Evolutionary conservation across 202 grass and related monocot species (phyloP).

Genomic region (Schoenoplectus triqueter): DNA sequence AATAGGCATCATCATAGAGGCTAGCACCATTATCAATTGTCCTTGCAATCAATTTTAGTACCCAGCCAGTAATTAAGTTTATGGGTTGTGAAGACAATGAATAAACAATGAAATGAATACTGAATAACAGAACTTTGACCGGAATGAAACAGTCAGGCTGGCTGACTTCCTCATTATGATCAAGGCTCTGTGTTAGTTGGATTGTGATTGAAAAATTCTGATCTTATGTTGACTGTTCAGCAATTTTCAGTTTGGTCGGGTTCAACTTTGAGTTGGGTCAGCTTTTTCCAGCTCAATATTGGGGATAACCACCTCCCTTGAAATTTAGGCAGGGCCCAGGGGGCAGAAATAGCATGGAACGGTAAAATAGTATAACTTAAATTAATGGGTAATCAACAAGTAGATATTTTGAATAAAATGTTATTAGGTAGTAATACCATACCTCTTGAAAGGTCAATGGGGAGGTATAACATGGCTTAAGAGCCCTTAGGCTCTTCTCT

Average conservation of each 20-base stretch:
- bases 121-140: neutral
- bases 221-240: neutral
- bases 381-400: constrained; percentile 1
- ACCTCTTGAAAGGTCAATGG: constrained; percentile 84
- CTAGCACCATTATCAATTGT: neutral
- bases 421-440: constrained; percentile 5
- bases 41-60: constrained; percentile 24
- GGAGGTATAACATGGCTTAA: constrained; percentile 73
- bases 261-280: neutral
- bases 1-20: neutral
- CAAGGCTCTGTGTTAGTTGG: neutral
- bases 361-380: neutral
- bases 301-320: neutral
- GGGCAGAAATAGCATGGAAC: neutral
- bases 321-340: neutral
- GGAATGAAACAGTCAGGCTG: neutral
- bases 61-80: neutral
- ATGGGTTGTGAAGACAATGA: constrained; percentile 8
- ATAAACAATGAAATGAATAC: constrained; percentile 3
- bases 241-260: neutral
- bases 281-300: neutral
- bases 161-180: neutral
- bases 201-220: neutral
- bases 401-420: constrained; percentile 28
- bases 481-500: constrained; percentile 67